Evolutionary conservation across 805 yeast genomes (phyloP).

Genomic region (Nakazawaea populi): DNA sequence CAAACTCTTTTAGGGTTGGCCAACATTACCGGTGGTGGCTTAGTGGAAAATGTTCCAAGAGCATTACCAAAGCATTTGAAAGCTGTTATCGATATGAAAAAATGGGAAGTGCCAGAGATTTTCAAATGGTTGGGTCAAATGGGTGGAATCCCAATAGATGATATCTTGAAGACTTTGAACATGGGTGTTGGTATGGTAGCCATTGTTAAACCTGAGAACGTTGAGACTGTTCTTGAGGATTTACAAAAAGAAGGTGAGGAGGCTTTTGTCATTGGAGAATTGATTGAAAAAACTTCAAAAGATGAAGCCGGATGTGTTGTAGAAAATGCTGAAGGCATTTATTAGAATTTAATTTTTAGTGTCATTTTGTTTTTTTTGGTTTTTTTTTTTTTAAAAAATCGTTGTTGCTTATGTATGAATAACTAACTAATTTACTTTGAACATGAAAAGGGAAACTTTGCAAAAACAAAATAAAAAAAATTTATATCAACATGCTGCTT

Average conservation of each 20-base stretch:
- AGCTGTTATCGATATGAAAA: conserved; percentile 72
- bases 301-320: conserved; percentile 62
- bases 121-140: conserved; percentile 92
- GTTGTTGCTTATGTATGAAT: background rate
- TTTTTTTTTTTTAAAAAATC: background rate
- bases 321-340: conserved; percentile 35
- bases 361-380: background rate
- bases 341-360: conserved; percentile 17
- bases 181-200: conserved; percentile 97
- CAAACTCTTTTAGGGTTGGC: conserved; percentile 81
- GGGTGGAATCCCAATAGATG: conserved; percentile 84
- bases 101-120: conserved; percentile 83
- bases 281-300: conserved; percentile 40
- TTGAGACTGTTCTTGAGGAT: conserved; percentile 43
- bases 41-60: conserved; percentile 93
- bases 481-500: background rate
- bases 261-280: conserved; percentile 63
- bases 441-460: too few species aligned
- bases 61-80: conserved; percentile 77
- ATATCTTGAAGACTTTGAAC: conserved; percentile 86
- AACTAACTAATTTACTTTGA: too few species aligned
- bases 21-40: conserved; percentile 98
- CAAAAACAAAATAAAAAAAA: background rate
- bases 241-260: conserved; percentile 66
- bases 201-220: conserved; percentile 69